Base-by-base conservation (phyloP, 805 yeast genomes). In the Cyberlindnera saturnus region DNA sequence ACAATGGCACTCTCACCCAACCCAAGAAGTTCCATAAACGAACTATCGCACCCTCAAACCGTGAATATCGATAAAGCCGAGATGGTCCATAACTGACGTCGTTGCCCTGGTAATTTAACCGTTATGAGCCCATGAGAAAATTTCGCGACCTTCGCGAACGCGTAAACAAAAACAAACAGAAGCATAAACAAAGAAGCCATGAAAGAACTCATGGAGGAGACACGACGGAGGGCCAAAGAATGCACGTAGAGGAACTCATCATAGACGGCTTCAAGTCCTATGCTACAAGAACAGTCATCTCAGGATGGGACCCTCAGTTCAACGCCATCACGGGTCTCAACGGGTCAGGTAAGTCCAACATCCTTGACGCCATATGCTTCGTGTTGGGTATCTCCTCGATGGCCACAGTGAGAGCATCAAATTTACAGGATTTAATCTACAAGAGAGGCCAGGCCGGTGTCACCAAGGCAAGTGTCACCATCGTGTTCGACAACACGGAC, bases 381-480 rank as follows among this genome's bases (percentile, higher is more conserved):
- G 99, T 95, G n/a, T 71, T 93, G 30, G 99, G 99, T 43, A 90
- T 93, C 47, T 82, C 96, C 1, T 80, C 95, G 11, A 89, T 91
- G 93, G 62, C 86, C n/a, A 86, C 96, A 0, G 96, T 95, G 23
- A 74, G 99, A 60, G 99, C 99, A 0, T 82, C 88, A 6, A 90
- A 83, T 58, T 69, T 90, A 34, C 97, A 91, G 59, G 99, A 93
- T 63, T 75, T 93, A 60, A 93, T 93, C 40, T 93, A 93, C 62
- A 93, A 93, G 56, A 78, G 98, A 54, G 99, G 99, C 11, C 99
- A 93, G 62, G 98, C 99, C 0, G 98, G 98, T 51, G 91, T 91
- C 13, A 90, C 97, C 2, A 90, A 88, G 60, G 99, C 99, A 1
- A 82, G 93, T 57, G 99, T 93, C 2, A 90, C 98, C 0, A 88